phyloP scores from a whole-genome alignment of 768 basidiomycete genomes.

The Amyloporia xantha region DNA sequence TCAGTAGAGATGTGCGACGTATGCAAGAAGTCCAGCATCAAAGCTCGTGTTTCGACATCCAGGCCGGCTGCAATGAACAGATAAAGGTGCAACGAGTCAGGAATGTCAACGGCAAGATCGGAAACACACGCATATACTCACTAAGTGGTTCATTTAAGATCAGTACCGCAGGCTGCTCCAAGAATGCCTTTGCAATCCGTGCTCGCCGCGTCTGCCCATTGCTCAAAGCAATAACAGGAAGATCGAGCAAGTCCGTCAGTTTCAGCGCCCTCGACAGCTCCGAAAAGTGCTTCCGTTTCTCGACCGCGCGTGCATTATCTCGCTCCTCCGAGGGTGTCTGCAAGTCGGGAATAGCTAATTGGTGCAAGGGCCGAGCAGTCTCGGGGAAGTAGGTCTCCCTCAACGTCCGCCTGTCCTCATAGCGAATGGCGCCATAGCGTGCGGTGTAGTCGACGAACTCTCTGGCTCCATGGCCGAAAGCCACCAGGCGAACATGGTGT shows the following conservation, averaged over 20 bases:
- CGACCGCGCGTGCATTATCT: slow-evolving; percentile 11
- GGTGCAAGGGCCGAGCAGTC: slow-evolving; percentile 20
- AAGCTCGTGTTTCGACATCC: slow-evolving; percentile 53
- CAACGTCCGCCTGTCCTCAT: slow-evolving; percentile 76
- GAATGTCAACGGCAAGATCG: background rate
- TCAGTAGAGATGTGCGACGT: slow-evolving; percentile 28
- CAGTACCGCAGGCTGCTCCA: slow-evolving; percentile 64
- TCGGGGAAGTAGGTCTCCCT: slow-evolving; percentile 63
- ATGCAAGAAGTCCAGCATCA: slow-evolving; percentile 49
- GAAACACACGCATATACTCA: slow-evolving; percentile 30
- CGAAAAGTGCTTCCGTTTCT: slow-evolving; percentile 37
- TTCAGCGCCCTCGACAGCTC: slow-evolving; percentile 49
- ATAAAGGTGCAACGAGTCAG: background rate
- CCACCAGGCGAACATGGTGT: slow-evolving; percentile 47
- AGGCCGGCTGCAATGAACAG: slow-evolving; percentile 54
- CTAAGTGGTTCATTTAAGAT: slow-evolving; percentile 91
- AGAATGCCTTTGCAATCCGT: slow-evolving; percentile 70
- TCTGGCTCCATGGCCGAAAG: slow-evolving; percentile 53
- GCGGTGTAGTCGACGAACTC: slow-evolving; percentile 88
- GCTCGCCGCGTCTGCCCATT: slow-evolving; percentile 91
- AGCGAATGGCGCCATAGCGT: slow-evolving; percentile 82
- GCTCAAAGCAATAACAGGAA: slow-evolving; percentile 79
- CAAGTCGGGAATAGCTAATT: slow-evolving; percentile 17
- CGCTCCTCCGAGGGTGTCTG: slow-evolving; percentile 25
- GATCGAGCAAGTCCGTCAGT: slow-evolving; percentile 59